Percentiles rank a stretch among this genome's conserved stretches.
These are phyloP conservation scores for Pythium folliculosum DNA, from an alignment of 352 stramenopile genomes.

Conservation along the genomic window DNA sequence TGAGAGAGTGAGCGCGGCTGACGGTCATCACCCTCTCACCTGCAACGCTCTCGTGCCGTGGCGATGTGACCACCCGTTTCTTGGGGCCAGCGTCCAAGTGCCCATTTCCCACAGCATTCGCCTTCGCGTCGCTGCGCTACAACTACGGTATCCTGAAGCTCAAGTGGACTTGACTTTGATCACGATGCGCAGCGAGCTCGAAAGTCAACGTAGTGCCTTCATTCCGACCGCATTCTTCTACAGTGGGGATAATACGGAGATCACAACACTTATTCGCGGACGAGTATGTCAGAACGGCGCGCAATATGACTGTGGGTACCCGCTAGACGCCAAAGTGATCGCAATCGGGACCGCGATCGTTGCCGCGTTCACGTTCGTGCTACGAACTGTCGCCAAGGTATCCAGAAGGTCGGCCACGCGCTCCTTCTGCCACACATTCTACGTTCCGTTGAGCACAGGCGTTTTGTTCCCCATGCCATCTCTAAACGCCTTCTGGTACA, in stretches of 20 bases:
- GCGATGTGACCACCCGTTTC: conserved; percentile 14
- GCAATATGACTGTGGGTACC: conserved; percentile 16
- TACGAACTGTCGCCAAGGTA: neutral
- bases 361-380: neutral
- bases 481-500: conserved; percentile 16
- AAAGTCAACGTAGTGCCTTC: neutral
- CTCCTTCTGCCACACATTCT: conserved; percentile 11
- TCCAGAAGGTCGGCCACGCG: neutral
- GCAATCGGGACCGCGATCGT: neutral
- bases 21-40: neutral
- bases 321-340: conserved; percentile 10
- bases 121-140: conserved; percentile 8
- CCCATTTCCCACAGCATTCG: conserved; percentile 10
- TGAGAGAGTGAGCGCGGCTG: neutral
- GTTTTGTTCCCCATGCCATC: conserved; percentile 1
- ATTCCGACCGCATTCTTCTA: neutral
- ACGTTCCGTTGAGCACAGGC: conserved; percentile 18
- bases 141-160: conserved; percentile 5
- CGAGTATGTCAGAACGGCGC: neutral
- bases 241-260: conserved; percentile 7
- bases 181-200: neutral
- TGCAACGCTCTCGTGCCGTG: conserved; percentile 1
- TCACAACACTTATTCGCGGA: conserved; percentile 21
- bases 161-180: conserved; percentile 12
- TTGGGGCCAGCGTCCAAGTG: neutral